phyloP scores from a whole-genome alignment of 192 early-diverging fungal species.

The Entomortierella beljakovae region DNA sequence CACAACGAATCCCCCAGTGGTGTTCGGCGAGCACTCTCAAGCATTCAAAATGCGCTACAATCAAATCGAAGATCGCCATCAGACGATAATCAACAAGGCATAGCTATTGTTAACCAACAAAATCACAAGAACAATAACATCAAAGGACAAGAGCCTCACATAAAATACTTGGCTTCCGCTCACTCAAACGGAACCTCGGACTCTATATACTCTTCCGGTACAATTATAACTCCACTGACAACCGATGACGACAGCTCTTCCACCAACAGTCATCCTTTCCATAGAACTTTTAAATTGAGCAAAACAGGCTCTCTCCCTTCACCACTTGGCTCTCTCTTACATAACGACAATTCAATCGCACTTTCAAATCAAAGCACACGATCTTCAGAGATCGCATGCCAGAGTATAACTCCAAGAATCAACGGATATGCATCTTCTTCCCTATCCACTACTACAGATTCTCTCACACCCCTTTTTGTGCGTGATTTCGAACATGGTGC shows the following conservation, averaged over 20 bases:
- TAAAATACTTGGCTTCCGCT: neutral
- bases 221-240: slow-evolving; percentile 24
- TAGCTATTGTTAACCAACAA: neutral
- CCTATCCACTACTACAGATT: neutral
- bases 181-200: slow-evolving; percentile 40
- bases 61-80: slow-evolving; percentile 15
- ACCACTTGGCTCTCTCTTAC: slow-evolving; percentile 11
- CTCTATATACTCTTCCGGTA: slow-evolving; percentile 21
- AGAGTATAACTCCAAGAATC: neutral
- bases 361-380: slow-evolving; percentile 12
- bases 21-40: slow-evolving; percentile 26
- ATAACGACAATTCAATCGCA: slow-evolving; percentile 2
- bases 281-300: slow-evolving; percentile 17
- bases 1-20: slow-evolving; percentile 8
- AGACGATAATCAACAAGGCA: neutral
- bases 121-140: slow-evolving; percentile 2
- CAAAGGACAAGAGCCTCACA: neutral
- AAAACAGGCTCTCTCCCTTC: slow-evolving; percentile 31
- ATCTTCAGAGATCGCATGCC: neutral
- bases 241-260: slow-evolving; percentile 44
- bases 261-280: slow-evolving; percentile 9
- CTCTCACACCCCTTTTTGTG: slow-evolving; percentile 18
- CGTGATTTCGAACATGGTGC: slow-evolving; percentile 32
- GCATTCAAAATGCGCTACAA: slow-evolving; percentile 32
- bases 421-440: neutral